Conservation (phyloP, 257 asterid species). For the Nicotiana sylvestris region DNA sequence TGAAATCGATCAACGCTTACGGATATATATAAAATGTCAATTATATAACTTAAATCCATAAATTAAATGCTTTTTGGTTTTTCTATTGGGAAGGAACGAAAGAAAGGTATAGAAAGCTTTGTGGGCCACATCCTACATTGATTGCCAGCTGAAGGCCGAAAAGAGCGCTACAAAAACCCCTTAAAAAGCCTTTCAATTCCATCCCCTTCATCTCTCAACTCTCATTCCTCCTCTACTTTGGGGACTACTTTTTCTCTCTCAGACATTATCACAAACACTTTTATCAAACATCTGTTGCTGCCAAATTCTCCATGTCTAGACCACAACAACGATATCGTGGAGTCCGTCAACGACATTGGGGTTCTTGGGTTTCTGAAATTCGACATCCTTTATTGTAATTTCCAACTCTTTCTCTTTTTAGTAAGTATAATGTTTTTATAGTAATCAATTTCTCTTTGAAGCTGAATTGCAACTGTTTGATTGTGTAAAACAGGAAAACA, state of each 20-base stretch:
- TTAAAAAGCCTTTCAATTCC: background rate
- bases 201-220: background rate
- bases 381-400: conserved; percentile 72
- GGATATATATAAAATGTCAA: no score
- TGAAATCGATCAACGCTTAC: no score
- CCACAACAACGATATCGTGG: conserved; percentile 68
- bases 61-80: background rate
- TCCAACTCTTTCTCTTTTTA: background rate
- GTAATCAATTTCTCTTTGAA: background rate
- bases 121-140: conserved; percentile 49
- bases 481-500: conserved; percentile 42
- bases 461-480: no score
- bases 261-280: conserved; percentile 4
- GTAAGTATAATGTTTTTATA: background rate
- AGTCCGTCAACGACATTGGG: conserved; percentile 88
- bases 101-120: background rate
- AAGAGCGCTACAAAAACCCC: conserved; percentile 51
- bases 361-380: conserved; percentile 88
- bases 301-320: conserved; percentile 35
- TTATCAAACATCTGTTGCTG: background rate
- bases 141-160: conserved; percentile 61
- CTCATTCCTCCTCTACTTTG: background rate
- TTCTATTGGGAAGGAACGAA: background rate
- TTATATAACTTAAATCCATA: background rate
- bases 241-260: background rate